phyloP scores from a whole-genome alignment of 352 stramenopile genomes.

The Phytophthora citrophthora region DNA sequence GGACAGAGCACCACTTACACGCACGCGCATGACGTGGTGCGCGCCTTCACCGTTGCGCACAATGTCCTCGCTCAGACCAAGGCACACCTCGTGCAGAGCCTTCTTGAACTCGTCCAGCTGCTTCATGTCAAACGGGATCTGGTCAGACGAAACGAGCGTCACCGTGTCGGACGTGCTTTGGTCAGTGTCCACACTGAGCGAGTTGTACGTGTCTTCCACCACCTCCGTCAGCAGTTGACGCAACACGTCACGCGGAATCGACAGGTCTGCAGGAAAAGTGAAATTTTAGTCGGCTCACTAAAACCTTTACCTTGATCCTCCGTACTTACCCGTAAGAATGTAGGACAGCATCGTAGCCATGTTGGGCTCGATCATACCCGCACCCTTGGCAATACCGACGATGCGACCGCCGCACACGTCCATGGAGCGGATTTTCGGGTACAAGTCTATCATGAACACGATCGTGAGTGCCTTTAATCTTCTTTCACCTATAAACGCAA shows the following conservation, averaged over 20 bases:
- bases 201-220: conserved; percentile 91
- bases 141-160: conserved; percentile 94
- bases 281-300: conserved; percentile 5
- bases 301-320: background rate
- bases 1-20: conserved; percentile 87
- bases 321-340: conserved; percentile 79
- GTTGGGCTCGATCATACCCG: conserved; percentile 99
- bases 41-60: conserved; percentile 98
- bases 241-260: conserved; percentile 83
- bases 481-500: background rate
- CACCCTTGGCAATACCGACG: conserved; percentile 98
- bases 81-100: conserved; percentile 93
- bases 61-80: conserved; percentile 95
- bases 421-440: conserved; percentile 90
- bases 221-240: conserved; percentile 81
- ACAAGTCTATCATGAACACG: conserved; percentile 58
- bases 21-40: conserved; percentile 96
- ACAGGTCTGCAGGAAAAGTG: conserved; percentile 49
- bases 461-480: background rate
- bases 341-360: conserved; percentile 94
- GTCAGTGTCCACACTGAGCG: conserved; percentile 97
- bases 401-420: conserved; percentile 90
- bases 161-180: conserved; percentile 98
- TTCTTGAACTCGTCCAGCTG: conserved; percentile 90
- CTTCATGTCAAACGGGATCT: conserved; percentile 87